A percentile compares a stretch with the other conserved stretches of the same genome.
phyloP scores from a whole-genome alignment of 768 basidiomycete genomes.

The Suillus decipiens region DNA sequence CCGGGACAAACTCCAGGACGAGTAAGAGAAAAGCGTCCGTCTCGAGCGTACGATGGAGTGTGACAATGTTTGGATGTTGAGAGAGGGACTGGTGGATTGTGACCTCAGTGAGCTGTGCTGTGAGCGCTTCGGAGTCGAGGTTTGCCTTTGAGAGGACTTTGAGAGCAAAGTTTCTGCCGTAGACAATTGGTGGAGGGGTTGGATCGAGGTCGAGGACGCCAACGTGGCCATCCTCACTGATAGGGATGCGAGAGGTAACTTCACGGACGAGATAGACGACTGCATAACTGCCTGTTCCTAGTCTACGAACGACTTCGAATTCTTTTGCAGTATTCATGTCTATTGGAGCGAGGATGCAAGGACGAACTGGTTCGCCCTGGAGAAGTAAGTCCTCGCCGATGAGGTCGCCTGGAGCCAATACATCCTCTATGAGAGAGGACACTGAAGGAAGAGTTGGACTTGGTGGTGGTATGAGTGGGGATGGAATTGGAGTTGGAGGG shows the following conservation, averaged over 20 bases:
- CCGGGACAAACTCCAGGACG: slow-evolving; percentile 93
- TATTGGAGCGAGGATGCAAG: slow-evolving; percentile 44
- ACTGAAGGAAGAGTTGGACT: slow-evolving; percentile 29
- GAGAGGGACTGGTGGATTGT: slow-evolving; percentile 93
- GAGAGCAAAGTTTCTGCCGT: slow-evolving; percentile 88
- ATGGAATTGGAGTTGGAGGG: slow-evolving; percentile 32
- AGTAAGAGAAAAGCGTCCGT: slow-evolving; percentile 90
- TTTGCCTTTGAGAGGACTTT: slow-evolving; percentile 96
- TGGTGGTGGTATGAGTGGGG: slow-evolving; percentile 35
- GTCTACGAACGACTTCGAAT: slow-evolving; percentile 82
- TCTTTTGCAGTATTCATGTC: slow-evolving; percentile 49
- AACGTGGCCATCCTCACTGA: slow-evolving; percentile 51
- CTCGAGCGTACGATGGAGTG: slow-evolving; percentile 91
- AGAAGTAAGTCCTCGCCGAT: slow-evolving; percentile 68
- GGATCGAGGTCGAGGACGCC: slow-evolving; percentile 57
- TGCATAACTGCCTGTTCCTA: slow-evolving; percentile 91
- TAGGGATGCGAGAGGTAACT: slow-evolving; percentile 41
- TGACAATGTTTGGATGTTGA: slow-evolving; percentile 91
- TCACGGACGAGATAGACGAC: slow-evolving; percentile 92
- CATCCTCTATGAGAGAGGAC: slow-evolving; percentile 44
- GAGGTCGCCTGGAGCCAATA: slow-evolving; percentile 71
- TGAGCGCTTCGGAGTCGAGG: slow-evolving; percentile 84
- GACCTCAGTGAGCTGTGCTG: slow-evolving; percentile 91
- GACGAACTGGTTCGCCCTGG: slow-evolving; percentile 65
- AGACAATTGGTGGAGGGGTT: slow-evolving; percentile 41